Evolutionary conservation across 2,329 filamentous ascomycete species (phyloP).

Genomic region (Neopestalotiopsis rosae): DNA sequence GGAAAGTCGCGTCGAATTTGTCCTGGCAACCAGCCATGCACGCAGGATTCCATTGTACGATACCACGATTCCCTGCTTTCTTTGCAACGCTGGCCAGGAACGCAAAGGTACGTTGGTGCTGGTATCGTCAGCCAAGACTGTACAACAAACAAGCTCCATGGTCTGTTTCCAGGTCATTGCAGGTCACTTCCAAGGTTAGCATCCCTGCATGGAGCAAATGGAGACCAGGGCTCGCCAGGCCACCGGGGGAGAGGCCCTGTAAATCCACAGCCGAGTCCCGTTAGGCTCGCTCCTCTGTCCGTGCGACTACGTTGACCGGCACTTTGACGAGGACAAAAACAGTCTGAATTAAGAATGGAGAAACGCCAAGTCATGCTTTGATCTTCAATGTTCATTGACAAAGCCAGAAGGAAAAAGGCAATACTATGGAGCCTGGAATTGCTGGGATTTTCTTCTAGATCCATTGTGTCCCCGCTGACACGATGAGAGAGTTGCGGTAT

Average conservation of each 20-base stretch:
- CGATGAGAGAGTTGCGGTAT: background rate
- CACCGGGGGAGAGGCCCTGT: slow-evolving; percentile 1
- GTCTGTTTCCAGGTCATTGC: background rate
- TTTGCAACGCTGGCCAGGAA: slow-evolving; percentile 10
- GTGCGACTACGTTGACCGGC: background rate
- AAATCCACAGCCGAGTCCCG: background rate
- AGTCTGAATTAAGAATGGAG: background rate
- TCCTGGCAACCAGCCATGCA: slow-evolving; percentile 4
- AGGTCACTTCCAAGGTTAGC: slow-evolving; percentile 8
- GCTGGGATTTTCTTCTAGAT: background rate
- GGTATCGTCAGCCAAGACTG: slow-evolving; percentile 12
- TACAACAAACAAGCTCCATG: slow-evolving; percentile 8
- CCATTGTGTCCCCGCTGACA: background rate
- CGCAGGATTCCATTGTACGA: background rate
- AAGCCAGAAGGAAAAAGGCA: background rate
- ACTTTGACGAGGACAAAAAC: background rate
- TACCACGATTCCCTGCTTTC: slow-evolving; percentile 14
- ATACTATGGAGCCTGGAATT: background rate
- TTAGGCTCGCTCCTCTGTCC: background rate
- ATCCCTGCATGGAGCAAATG: slow-evolving; percentile 12
- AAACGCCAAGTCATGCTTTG: background rate
- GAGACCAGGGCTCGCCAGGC: background rate
- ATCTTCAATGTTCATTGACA: background rate
- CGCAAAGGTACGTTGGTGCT: background rate
- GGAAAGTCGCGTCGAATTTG: background rate